phyloP scores from a whole-genome alignment of 148 eudicot species.

The Arctostaphylos glauca region DNA sequence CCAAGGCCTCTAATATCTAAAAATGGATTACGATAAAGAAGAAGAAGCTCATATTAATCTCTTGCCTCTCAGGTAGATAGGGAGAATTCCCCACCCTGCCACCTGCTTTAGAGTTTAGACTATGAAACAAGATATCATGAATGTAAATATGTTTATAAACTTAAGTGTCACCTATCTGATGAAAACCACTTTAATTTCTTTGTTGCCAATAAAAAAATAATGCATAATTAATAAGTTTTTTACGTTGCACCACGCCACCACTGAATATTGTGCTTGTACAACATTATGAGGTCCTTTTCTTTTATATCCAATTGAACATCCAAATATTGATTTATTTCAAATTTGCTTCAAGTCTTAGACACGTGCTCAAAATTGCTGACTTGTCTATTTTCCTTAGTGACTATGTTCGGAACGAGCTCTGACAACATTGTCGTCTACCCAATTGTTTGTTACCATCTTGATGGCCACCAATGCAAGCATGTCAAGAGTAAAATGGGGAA shows the following conservation, averaged over 20 bases:
- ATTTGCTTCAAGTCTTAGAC: not conserved
- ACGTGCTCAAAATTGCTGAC: not conserved
- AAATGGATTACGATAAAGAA: not conserved
- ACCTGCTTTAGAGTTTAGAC: constrained; percentile 1
- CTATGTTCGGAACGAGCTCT: not conserved
- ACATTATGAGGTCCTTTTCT: not conserved
- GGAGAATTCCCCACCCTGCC: not conserved
- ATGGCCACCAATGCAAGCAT: not conserved
- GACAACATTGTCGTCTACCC: not conserved
- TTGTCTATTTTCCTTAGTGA: not conserved
- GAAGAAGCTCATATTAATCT: not conserved
- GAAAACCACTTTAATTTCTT: not conserved
- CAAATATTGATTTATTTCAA: not conserved
- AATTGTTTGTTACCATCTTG: not conserved
- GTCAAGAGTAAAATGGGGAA: not conserved
- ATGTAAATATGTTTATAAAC: not conserved
- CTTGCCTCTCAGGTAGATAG: not conserved
- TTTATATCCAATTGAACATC: not conserved
- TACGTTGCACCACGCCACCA: not conserved
- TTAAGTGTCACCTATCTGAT: not conserved
- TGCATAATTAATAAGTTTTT: not conserved
- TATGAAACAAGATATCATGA: not conserved
- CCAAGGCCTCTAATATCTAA: not conserved
- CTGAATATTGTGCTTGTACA: not conserved
- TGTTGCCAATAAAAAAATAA: not conserved